Base-by-base conservation (phyloP, 2,329 filamentous ascomycete genomes). In the Didymosphaeria variabile region DNA sequence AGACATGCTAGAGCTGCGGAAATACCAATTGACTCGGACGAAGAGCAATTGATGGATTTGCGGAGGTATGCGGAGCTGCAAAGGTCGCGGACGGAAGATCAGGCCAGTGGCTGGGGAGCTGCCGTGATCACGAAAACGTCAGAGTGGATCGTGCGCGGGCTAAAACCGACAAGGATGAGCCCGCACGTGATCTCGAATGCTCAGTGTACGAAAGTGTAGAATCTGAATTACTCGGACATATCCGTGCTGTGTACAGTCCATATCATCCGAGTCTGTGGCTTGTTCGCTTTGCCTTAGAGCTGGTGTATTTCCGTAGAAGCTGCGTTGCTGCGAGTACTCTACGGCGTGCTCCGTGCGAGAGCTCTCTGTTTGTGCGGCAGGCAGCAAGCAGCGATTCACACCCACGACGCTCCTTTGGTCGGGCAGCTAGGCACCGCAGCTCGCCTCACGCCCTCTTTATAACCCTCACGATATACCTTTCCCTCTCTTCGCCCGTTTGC, bases 1-100 rank as follows among this genome's bases (percentile, higher is more conserved):
- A 68, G 77, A 74, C 79, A 81, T 81, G 57, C 55, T 76, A 73
- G 70, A 77, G 75, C 72, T 77, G 72, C 53, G 56, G 63, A 44
- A 58, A 63, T 61, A 45, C 45, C 71, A 78, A 77, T 78, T 77
- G 76, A 67, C 70, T 67, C 66, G 67, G 67, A 59, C 59, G 61
- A 69, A 64, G 65, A 69, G 70, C 70, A 75, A 77, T 76, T 76
- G 72, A 72, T 64, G 69, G 54, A 58, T 61, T 57, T 59, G 64
- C 34, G 19, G 44, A 44, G 40, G 21, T 47, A 53, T 49, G 51
- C 29, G 45, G 60, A 51, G 58, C 47, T 42, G 26, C 54, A 38
- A 19, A 50, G 36, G 15, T 10, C 15, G 36, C 15, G 21, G 31
- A 57, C 44, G 50, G 58, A 59, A 58, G 64, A 67, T 66, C 61